A percentile compares a stretch with the other conserved stretches of the same genome.
Conservation (phyloP, 257 asterid species). For the Petrea volubilis region DNA sequence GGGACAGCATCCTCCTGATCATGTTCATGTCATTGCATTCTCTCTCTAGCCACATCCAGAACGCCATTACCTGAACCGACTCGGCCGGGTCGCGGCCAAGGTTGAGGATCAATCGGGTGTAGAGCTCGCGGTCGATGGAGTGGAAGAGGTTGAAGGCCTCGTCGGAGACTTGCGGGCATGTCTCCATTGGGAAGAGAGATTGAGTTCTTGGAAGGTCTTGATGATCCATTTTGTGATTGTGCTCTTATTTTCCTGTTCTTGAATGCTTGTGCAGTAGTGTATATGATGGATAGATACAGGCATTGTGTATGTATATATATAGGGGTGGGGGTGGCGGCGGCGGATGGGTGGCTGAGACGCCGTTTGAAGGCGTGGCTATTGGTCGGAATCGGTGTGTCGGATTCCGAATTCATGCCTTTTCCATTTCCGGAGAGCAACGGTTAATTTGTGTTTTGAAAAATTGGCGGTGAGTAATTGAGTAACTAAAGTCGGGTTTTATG, state of each 20-base stretch:
- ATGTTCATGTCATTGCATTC: slow-evolving; percentile 23
- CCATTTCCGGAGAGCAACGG: slow-evolving; percentile 20
- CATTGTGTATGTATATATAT: slow-evolving; percentile 1
- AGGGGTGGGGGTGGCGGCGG: slow-evolving; percentile 10
- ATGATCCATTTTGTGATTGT: slow-evolving; percentile 12
- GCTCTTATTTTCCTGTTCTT: neutral
- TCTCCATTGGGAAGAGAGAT: slow-evolving; percentile 30
- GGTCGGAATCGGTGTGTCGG: slow-evolving; percentile 16
- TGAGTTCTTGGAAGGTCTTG: neutral
- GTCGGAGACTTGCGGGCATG: slow-evolving; percentile 35
- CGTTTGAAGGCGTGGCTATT: slow-evolving; percentile 13
- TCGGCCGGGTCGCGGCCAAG: slow-evolving; percentile 53
- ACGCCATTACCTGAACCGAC: slow-evolving; percentile 54
- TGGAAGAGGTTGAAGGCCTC: slow-evolving; percentile 55
- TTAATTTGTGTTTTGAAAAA: neutral
- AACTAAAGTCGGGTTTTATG: neutral
- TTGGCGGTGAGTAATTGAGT: neutral
- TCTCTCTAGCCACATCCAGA: slow-evolving; percentile 60
- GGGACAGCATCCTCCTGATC: slow-evolving; percentile 29
- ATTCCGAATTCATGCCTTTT: slow-evolving; percentile 16
- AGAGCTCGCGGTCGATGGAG: slow-evolving; percentile 51
- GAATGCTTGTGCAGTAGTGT: neutral
- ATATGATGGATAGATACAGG: neutral
- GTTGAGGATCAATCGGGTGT: slow-evolving; percentile 23
- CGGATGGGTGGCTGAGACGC: slow-evolving; percentile 9